phyloP scores from a whole-genome alignment of 495 filamentous ascomycete genomes.

The Hyphodiscus hymeniophilus region DNA sequence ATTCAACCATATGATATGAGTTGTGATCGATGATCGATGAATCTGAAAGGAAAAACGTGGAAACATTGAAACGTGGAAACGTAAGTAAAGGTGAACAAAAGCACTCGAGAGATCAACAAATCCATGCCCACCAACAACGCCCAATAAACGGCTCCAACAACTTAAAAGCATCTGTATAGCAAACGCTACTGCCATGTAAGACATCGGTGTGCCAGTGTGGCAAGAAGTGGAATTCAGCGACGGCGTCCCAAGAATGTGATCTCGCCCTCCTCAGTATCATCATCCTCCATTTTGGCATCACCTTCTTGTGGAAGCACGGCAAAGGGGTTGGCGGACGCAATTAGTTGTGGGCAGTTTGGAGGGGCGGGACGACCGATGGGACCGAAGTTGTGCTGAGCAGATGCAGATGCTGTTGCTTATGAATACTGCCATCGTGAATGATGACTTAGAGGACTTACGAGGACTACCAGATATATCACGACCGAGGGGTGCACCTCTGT shows the following conservation, averaged over 20 bases:
- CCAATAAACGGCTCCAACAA: too few relatives aligned
- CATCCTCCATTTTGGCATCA: neutral
- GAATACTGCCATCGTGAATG: neutral
- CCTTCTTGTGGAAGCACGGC: neutral
- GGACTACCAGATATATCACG: neutral
- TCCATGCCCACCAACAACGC: too few relatives aligned
- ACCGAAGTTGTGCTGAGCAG: neutral
- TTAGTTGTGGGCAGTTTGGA: neutral
- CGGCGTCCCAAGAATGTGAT: neutral
- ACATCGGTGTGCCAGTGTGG: too few relatives aligned
- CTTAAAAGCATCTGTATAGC: too few relatives aligned
- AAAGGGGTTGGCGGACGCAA: neutral
- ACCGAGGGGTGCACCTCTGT: neutral
- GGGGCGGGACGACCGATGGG: constrained; percentile 4
- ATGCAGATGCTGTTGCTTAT: neutral
- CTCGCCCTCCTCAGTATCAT: neutral
- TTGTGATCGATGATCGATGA: too few relatives aligned
- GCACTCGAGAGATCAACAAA: too few relatives aligned
- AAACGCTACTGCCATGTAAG: too few relatives aligned
- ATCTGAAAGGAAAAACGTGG: too few relatives aligned
- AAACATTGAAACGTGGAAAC: too few relatives aligned
- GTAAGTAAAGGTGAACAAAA: too few relatives aligned
- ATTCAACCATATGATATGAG: too few relatives aligned
- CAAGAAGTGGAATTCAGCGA: neutral
- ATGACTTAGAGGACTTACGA: neutral